These are phyloP conservation scores for Gelatoporia subvermispora DNA, from an alignment of 768 basidiomycete genomes.

Conservation along the genomic window DNA sequence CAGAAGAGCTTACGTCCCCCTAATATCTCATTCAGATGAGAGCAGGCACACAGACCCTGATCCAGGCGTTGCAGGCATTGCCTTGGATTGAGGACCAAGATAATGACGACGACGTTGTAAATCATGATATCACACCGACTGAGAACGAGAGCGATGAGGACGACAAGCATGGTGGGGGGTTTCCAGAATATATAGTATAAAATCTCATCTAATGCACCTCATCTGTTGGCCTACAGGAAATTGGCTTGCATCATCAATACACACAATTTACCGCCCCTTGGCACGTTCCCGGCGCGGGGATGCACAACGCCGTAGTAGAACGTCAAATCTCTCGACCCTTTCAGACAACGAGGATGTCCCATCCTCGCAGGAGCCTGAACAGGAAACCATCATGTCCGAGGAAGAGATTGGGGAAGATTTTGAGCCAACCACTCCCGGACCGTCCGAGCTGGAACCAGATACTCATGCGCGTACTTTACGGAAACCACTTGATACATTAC, in stretches of 20 bases:
- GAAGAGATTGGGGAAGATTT: slow-evolving; percentile 60
- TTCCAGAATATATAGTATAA: background rate
- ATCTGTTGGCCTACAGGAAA: slow-evolving; percentile 25
- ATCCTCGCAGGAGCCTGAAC: slow-evolving; percentile 20
- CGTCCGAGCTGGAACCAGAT: background rate
- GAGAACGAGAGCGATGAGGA: slow-evolving; percentile 70
- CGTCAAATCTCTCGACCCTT: slow-evolving; percentile 15
- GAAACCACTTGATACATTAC: slow-evolving; percentile 11
- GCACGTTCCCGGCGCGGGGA: slow-evolving; percentile 55
- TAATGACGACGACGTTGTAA: slow-evolving; percentile 57
- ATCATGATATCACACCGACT: slow-evolving; percentile 33
- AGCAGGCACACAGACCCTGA: slow-evolving; percentile 82
- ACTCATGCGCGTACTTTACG: slow-evolving; percentile 1
- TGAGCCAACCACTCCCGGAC: slow-evolving; percentile 35
- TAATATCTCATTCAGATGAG: slow-evolving; percentile 59
- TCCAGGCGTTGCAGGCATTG: slow-evolving; percentile 82
- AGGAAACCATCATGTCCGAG: slow-evolving; percentile 33
- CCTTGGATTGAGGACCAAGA: slow-evolving; percentile 72
- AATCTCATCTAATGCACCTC: background rate
- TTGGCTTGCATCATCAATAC: slow-evolving; percentile 77
- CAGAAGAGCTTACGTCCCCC: no score
- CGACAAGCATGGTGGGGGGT: slow-evolving; percentile 29
- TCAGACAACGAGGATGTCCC: slow-evolving; percentile 29
- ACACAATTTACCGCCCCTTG: slow-evolving; percentile 79
- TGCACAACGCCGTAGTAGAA: background rate